phyloP scores from a whole-genome alignment of 2,329 filamentous ascomycete genomes.

The Cladosporium velox region DNA sequence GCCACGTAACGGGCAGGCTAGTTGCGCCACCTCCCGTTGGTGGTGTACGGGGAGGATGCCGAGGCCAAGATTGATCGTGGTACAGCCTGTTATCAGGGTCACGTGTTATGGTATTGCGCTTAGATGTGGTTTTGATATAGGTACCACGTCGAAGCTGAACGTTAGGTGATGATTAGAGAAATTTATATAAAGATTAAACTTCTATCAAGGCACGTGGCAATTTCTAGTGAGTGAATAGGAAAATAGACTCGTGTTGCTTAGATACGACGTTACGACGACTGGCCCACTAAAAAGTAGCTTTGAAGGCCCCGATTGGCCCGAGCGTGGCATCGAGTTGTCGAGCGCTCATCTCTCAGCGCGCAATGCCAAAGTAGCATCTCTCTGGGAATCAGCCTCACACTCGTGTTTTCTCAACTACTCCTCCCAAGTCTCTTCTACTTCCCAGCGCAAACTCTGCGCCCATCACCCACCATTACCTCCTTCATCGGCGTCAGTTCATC shows the following conservation, averaged over 20 bases:
- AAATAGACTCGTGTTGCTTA: not conserved
- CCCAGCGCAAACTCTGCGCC: constrained; percentile 9
- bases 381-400: not conserved
- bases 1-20: not conserved
- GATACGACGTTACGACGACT: constrained; percentile 4
- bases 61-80: not conserved
- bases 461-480: constrained; percentile 33
- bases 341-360: not conserved
- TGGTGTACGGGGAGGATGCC: not conserved
- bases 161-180: not conserved
- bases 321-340: not conserved
- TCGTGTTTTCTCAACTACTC: not conserved
- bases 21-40: constrained; percentile 1
- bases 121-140: not conserved
- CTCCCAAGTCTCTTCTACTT: not conserved
- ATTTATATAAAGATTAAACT: not conserved
- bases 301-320: not conserved
- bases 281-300: constrained; percentile 3
- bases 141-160: not conserved
- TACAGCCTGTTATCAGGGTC: not conserved
- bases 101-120: not conserved
- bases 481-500: constrained; percentile 35
- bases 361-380: not conserved
- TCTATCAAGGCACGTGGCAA: not conserved
- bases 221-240: not conserved